Evolutionary conservation across 306 rosid species (phyloP), one percentile per base, ranked within the genome.

Genomic region (Cajanus cajan): DNA sequence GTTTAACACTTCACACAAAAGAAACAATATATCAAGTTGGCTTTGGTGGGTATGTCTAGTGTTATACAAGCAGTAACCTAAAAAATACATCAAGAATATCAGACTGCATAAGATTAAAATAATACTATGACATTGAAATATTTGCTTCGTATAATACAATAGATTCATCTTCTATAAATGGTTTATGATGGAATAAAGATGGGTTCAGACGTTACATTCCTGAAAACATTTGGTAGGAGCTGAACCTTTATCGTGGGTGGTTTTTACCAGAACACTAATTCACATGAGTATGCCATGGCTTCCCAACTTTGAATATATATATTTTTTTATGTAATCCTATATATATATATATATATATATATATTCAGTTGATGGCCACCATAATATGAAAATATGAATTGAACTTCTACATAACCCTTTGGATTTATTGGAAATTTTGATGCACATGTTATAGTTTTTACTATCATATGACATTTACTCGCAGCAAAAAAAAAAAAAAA

Each of bases 191-290:
- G 36, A 24, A 47, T 54, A 16, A 65, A 64, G 22, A 52, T 66
- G 50, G 44, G n/a, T n/a, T 33, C 16, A 7, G 65, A 5, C 9
- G 21, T 73, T 44, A 77, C 61, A 37, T 63, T 73, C 45, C 66
- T 71, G 47, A 33, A 66, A 40, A 16, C 71, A 63, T 37, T 80
- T 33, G 63, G 28, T 65, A 68, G 50, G 66, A 50, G 62, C 57
- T 73, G 39, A 72, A 68, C 58, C 31, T 48, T 66, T 12, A 73
- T 8, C 36, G 24, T 11, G 58, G 50, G 14, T 44, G 65, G 37
- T 65, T 4, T 36, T 36, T 39, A 63, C 55, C 43, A 25, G 65
- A 77, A 22, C 68, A 48, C 50, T 33, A 81, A 34, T 54, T 73
- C 50, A 9, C 73, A 61, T 8, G 6, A 43, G 44, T 8, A 59